Evolutionary conservation across 495 filamentous ascomycete species (phyloP), one percentile per base, ranked within the genome.

Genomic region (Neurospora sp.): DNA sequence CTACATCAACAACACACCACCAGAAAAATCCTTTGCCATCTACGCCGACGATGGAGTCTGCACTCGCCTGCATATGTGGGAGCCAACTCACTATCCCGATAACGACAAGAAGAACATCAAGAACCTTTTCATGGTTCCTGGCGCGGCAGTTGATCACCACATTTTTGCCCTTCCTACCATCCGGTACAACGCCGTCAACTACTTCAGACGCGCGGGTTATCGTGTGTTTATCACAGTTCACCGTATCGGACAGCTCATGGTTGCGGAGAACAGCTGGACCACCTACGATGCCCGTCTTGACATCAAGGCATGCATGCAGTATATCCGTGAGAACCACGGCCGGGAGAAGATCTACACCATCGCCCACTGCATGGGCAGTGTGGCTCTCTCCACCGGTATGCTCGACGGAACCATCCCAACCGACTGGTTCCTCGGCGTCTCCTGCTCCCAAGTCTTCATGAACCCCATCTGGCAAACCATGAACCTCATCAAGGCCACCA

Each of bases 81-180:
- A 87, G 42, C 84, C 88, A 0, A 83, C 81, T 2, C 27, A 71
- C 35, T 48, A 74, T 40, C 80, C 79, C 4, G 68, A 71, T 38
- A 78, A 82, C 71, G 61, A 76, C 37, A 71, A 69, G 0, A 74
- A 80, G 14, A 75, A 77, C 35, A 74, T 84, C 22, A 82, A 82
- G 71, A 86, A 87, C 73, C 77, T 88, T 22, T 85, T 88, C 78
- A 86, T 91, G 80, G 83, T 91, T 71, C 89, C 89, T 5, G 90
- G 90, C 31, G 85, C 89, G 11, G 81, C 86, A 11, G 87, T 91
- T 5, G 88, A 90, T 76, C 86, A 91, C 71, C 87, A 88, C 74
- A 89, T 91, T 53, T 91, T 82, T 53, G 85, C 89, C 27, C 82
- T 91, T 31, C 90, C 90, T 1, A 91, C 89, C 41, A 89, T 91